A percentile compares a stretch with the other conserved stretches of the same genome.
These are phyloP conservation scores for Aspergillus fijiensis DNA, from an alignment of 2,329 filamentous ascomycete species.

Conservation along the genomic window DNA sequence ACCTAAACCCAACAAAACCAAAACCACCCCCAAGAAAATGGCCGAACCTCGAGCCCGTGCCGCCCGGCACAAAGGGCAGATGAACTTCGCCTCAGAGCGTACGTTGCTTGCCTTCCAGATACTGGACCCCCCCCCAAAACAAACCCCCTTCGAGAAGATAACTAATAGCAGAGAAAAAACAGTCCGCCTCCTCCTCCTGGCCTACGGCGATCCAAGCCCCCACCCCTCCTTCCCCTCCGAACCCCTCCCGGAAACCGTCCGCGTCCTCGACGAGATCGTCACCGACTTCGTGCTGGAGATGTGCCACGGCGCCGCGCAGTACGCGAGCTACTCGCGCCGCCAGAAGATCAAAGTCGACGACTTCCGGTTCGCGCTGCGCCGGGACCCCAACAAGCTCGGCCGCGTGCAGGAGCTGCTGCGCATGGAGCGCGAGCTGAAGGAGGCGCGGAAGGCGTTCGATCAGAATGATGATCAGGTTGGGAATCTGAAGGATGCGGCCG, in stretches of 20 bases:
- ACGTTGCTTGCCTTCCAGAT: constrained; percentile 29
- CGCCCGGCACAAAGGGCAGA: constrained; percentile 77
- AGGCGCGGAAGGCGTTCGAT: constrained; percentile 65
- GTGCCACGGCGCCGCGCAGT: constrained; percentile 82
- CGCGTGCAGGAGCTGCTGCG: constrained; percentile 86
- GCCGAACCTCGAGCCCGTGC: constrained; percentile 77
- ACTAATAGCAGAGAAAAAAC: not conserved
- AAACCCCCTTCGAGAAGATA: not conserved
- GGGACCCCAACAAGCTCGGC: constrained; percentile 81
- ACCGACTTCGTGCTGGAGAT: constrained; percentile 96
- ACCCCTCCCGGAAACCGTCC: constrained; percentile 79
- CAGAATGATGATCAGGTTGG: constrained; percentile 46
- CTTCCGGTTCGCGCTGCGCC: constrained; percentile 89
- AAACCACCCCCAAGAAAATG: constrained; percentile 32
- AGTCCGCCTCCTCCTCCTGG: constrained; percentile 46
- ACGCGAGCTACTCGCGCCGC: constrained; percentile 80
- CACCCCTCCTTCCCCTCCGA: constrained; percentile 67
- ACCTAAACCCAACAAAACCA: constrained; percentile 15
- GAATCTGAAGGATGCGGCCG: constrained; percentile 35
- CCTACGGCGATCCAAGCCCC: constrained; percentile 46
- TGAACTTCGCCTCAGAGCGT: constrained; percentile 76
- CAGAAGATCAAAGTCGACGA: constrained; percentile 99
- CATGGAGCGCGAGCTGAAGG: constrained; percentile 83
- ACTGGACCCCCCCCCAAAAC: not conserved
- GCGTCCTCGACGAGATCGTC: constrained; percentile 88